Evolutionary conservation across 768 basidiomycete genomes (phyloP).

Genomic region (Lentinula boryana): DNA sequence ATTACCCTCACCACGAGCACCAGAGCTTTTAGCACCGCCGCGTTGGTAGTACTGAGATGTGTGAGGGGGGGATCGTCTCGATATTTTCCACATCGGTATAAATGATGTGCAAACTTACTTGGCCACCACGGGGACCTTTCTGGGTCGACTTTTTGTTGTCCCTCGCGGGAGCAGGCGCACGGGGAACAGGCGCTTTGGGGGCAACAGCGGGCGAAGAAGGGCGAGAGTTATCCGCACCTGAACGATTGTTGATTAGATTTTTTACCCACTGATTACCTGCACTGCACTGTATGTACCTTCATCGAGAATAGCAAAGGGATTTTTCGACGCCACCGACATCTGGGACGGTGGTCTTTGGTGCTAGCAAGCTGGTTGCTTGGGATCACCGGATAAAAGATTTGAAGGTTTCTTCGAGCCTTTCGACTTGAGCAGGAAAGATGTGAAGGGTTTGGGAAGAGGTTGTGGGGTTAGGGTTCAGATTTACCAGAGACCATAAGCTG

Average conservation of each 20-base stretch:
- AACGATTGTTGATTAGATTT: constrained; percentile 11
- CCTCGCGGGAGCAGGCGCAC: constrained; percentile 22
- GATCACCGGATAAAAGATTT: neutral
- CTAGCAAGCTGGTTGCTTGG: neutral
- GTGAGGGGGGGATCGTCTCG: neutral
- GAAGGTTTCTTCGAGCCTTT: neutral
- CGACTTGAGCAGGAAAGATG: neutral
- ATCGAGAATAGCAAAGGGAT: constrained; percentile 79
- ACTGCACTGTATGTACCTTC: constrained; percentile 37
- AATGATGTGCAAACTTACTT: neutral
- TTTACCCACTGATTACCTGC: neutral
- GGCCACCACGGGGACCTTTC: constrained; percentile 26
- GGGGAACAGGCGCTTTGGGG: constrained; percentile 22
- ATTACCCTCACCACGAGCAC: constrained; percentile 12
- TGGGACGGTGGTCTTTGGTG: constrained; percentile 35
- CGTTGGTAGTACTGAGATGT: constrained; percentile 46
- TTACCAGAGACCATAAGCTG: neutral
- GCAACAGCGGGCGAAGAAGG: constrained; percentile 32
- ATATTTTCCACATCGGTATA: neutral
- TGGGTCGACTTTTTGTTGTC: constrained; percentile 23
- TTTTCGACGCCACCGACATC: constrained; percentile 87
- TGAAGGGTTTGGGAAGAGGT: neutral
- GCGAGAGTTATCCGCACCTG: constrained; percentile 40
- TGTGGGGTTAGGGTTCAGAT: neutral
- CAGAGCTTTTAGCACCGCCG: constrained; percentile 28